Base-by-base conservation (phyloP, 2,329 filamentous ascomycete genomes). In the Clarireedia homoeocarpa region DNA sequence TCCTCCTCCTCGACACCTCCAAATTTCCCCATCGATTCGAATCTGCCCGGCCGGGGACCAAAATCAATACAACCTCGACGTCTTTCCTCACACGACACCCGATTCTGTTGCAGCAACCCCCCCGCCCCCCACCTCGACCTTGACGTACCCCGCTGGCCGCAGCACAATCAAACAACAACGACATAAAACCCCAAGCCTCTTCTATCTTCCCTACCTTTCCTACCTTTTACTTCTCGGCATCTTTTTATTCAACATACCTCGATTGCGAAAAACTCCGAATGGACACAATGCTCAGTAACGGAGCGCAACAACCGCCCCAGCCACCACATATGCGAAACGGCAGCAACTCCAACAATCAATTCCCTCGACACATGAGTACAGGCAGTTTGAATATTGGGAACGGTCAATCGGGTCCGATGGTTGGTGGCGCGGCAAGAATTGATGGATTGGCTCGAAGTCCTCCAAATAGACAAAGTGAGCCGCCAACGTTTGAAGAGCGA, bases 381-480 rank as follows among this genome's bases (percentile, higher is more conserved):
- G 36, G 45, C 6, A 57, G 50, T 23, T 42, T 57, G n/a, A 57
- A 45, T 44, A 57, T 57, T 44, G 44, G 50, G 26, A 57, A 42
- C n/a, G 55, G 55, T 48, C 42, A 53, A 44, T 38, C 49, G 6
- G 39, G 34, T 14, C 42, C 55, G 2, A 15, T 24, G n/a, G 39
- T 17, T 40, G 55, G 34, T 20, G 49, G 34, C 46, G 38, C 44
- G 27, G 6, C 50, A 6, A 42, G 50, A 48, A 45, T 30, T 14
- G 55, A 57, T 44, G 55, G 55, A n/a, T 15, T 53, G 10, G 55
- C 55, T 23, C 38, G 55, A 42, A 57, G 55, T 48, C 55, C 55
- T 26, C 55, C 55, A 5, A 48, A 39, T 23, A 57, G 55, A 53
- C 55, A 57, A 48, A 57, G 55, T 57, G 45, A 57, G 55, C 38